Evolutionary conservation across 179 eudicot species (phyloP).

Genomic region (Silene vulgaris): DNA sequence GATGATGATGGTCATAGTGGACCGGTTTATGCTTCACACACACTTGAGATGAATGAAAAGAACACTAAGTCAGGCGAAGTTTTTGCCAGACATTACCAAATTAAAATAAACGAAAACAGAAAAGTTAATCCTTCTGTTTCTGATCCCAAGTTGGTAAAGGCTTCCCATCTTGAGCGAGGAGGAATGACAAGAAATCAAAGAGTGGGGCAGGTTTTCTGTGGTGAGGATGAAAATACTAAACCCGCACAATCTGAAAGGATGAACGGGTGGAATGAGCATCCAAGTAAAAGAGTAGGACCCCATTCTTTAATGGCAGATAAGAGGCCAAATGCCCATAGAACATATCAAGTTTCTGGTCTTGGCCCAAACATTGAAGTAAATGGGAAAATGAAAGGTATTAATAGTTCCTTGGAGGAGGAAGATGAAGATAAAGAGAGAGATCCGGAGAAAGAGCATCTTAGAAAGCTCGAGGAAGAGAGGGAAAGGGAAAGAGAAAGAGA

Average conservation of each 20-base stretch:
- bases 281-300: slow-evolving; percentile 22
- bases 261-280: slow-evolving; percentile 21
- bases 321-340: slow-evolving; percentile 26
- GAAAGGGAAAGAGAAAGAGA: slow-evolving; percentile 75
- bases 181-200: slow-evolving; percentile 22
- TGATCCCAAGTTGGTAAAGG: slow-evolving; percentile 28
- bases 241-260: slow-evolving; percentile 20
- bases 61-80: slow-evolving; percentile 21
- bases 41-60: slow-evolving; percentile 27
- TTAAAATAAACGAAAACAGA: slow-evolving; percentile 21
- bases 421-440: slow-evolving; percentile 26
- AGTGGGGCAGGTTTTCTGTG: slow-evolving; percentile 14
- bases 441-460: slow-evolving; percentile 33
- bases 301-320: slow-evolving; percentile 23
- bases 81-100: slow-evolving; percentile 23
- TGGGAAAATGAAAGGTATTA: slow-evolving; percentile 18
- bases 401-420: slow-evolving; percentile 19
- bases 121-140: slow-evolving; percentile 20
- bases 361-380: slow-evolving; percentile 26
- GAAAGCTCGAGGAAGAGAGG: slow-evolving; percentile 44
- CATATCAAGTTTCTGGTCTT: slow-evolving; percentile 17
- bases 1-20: slow-evolving; percentile 22
- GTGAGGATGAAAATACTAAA: slow-evolving; percentile 19
- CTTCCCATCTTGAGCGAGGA: slow-evolving; percentile 27
- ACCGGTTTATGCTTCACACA: slow-evolving; percentile 20